Conservation (phyloP, 2,329 filamentous ascomycete genomes). For the Pseudophaeomoniella oleicola region DNA sequence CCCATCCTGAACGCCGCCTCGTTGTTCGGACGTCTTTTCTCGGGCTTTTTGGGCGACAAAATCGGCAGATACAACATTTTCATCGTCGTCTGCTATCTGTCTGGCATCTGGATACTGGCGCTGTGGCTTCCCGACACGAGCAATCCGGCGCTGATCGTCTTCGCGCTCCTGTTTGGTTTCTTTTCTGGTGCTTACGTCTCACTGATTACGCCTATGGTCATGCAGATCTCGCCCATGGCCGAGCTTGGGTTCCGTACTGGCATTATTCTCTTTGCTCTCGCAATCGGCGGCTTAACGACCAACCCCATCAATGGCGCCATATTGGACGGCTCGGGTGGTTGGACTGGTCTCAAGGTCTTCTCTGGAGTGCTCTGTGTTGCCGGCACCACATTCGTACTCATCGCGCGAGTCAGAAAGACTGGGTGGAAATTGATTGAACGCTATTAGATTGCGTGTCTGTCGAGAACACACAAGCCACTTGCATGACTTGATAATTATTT, state of each 20-base stretch:
- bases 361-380: constrained; percentile 3
- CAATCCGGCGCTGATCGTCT: constrained; percentile 47
- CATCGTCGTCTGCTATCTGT: constrained; percentile 32
- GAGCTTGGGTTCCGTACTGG: background rate
- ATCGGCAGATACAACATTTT: constrained; percentile 41
- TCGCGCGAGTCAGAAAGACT: background rate
- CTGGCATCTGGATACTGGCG: constrained; percentile 33
- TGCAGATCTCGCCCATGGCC: constrained; percentile 23
- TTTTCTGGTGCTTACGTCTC: constrained; percentile 52
- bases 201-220: constrained; percentile 41
- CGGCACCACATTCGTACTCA: background rate
- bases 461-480: no score
- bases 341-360: constrained; percentile 3
- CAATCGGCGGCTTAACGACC: constrained; percentile 2
- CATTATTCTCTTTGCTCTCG: constrained; percentile 1
- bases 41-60: constrained; percentile 38
- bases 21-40: constrained; percentile 41
- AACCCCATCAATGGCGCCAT: constrained; percentile 5
- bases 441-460: no score
- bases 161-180: constrained; percentile 56
- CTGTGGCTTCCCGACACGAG: constrained; percentile 40
- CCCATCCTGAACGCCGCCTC: constrained; percentile 14
- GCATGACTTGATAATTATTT: no score
- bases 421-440: background rate
- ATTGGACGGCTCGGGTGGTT: background rate